Evolutionary conservation across 495 filamentous ascomycete species (phyloP), one percentile per base, ranked within the genome.

Genomic region (Cercophora sp.): DNA sequence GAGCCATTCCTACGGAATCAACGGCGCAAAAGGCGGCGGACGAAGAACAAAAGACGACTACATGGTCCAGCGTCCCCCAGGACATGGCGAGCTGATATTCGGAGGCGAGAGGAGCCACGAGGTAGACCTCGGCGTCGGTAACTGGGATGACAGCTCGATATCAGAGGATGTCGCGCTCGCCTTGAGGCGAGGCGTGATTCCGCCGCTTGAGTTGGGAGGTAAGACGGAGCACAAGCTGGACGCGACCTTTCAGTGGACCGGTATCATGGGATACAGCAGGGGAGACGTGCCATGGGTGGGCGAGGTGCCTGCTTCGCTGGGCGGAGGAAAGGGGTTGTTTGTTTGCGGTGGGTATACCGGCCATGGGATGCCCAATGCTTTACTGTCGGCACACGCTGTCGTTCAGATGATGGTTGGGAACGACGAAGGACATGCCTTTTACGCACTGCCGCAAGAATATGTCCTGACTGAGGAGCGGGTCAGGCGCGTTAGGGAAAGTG

Each of bases 341-440:
- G 23, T 51, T 1, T 26, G 75, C 52, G 83, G 74, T 9, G 84
- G 77, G 2, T 87, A 79, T 60, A 80, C 79, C 31, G 88, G 88
- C 0, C 87, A 92, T 57, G 88, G 88, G 3, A 92, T 92, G 88
- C 86, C 86, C 8, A 85, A 87, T 60, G 80, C 80, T 22, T 83
- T 80, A 81, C 1, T 68, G 64, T 18, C 81, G 83, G 26, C 80
- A 72, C 0, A 63, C 70, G 15, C 65, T 67, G 6, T 54, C 72
- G 15, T 66, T 63, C 22, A 57, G 71, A 54, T 64, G 69, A 45
- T 58, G 58, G 37, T 49, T 13, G 5, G 11, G n/a, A 34, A 72
- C 1, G n/a, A 13, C 2, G 22, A 36, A 8, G 16, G 15, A 4
- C 47, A 54, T 4, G 61, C 63, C 35, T 55, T 62, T 6, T 48